Base-by-base conservation (phyloP, 176 grass and related monocot genomes). In the Triticum turgidum region DNA sequence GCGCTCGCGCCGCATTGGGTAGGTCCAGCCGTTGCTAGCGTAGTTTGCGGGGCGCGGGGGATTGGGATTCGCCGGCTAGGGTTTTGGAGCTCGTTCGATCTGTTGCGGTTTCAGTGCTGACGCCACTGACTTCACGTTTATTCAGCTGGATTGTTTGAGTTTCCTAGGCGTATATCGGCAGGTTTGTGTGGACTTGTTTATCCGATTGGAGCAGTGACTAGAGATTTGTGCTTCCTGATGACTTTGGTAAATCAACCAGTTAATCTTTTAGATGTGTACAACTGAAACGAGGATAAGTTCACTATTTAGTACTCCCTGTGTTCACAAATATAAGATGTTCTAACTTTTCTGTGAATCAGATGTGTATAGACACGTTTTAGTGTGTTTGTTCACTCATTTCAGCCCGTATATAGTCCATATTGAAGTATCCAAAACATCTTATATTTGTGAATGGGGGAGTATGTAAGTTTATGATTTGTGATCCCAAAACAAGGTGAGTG, bases 1-100 rank as follows among this genome's bases (percentile, higher is more conserved):
- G 35, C 29, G 58, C 10, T 9, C 59, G 10, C 13, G 5, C 54
- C 35, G 83, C 87, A 92, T 82, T 92, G 59, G 69, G 30, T 61
- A 24, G 38, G 13, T 58, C 4, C n/a, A 9, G 61, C 58, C 42
- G 56, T 47, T 39, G 7, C 65, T 15, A 3, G 9, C 9, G 5
- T 21, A 7, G 11, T 79, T 29, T 44, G 14, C 6, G 47, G 59
- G 39, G 20, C 4, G 24, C 44, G 13, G 14, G 3, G 66, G 52
- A 37, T 84, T 75, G n/a, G 15, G 49, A 11, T 75, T 79, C 41
- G 27, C 38, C 38, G 21, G 39, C 64, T 91, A 91, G 82, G 86
- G 82, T 88, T 91, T 88, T 65, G 86, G 32, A 78, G 37, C 69
- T 62, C 15, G 32, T 3, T 3, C 52, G 71, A 88, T 85, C 73